Evolutionary conservation across 2,329 filamentous ascomycete genomes (phyloP), one percentile per base, ranked within the genome.

Genomic region (Teratosphaeria zuluensis): DNA sequence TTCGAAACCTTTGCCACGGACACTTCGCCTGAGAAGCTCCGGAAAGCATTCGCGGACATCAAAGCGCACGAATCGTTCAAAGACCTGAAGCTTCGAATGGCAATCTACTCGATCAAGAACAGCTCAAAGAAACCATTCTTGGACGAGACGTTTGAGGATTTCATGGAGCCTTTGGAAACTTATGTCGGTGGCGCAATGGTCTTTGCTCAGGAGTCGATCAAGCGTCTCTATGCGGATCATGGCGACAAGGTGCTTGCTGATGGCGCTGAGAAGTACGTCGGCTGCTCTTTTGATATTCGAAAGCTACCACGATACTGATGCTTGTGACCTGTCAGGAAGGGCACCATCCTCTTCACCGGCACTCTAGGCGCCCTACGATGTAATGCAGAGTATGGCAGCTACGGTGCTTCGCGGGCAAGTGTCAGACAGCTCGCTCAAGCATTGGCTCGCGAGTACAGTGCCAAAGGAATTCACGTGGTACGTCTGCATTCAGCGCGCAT

Each of bases 51-150:
- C 63, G 65, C 69, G 8, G 74, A 76, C 16, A 82, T 84, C 61
- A 72, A 75, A n/a, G 62, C 62, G 0, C 78, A 82, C 63, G 52
- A 70, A 6, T 78, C 76, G 30, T 81, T 83, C 69, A 64, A 71
- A 24, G 72, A 71, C 8, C 69, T 84, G 24, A 82, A 82, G 59
- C 73, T 84, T 3, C 73, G 75, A 54, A 64, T 82, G 11, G 78
- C 80, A 1, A 74, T 85, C 30, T 84, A 80, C 68, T 81, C 78
- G 62, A 76, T 84, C 65, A 84, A 83, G 66, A 78, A 82, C 62
- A 74, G 74, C 0, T 75, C 73, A 63, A 81, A 78, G 68, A 82
- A 80, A 62, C 79, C 81, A 0, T 84, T 83, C 68, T 71, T 83
- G 53, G 72, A 79, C 51, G 80, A 82, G 64, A 82, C 80, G 0